Conservation (phyloP, 495 filamentous ascomycete genomes). For the Aspergillus cavernicola region DNA sequence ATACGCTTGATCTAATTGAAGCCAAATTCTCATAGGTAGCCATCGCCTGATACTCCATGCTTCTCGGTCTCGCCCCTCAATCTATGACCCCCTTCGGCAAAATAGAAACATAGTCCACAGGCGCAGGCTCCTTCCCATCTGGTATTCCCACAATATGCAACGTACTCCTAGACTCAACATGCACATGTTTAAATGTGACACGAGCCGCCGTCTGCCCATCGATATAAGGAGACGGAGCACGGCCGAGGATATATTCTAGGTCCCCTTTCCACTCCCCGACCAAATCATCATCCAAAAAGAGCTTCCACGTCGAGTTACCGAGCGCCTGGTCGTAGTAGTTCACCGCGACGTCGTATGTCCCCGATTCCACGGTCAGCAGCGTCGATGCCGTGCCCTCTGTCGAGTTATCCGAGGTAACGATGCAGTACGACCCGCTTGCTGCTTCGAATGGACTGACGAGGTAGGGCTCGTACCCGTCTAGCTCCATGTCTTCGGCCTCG, state of each 20-base stretch:
- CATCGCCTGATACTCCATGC: too few species aligned
- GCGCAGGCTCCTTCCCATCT: slow-evolving; percentile 57
- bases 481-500: slow-evolving; percentile 60
- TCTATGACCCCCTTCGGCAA: slow-evolving; percentile 57
- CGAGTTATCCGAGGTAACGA: slow-evolving; percentile 46
- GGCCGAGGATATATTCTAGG: slow-evolving; percentile 35
- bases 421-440: slow-evolving; percentile 46
- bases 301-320: slow-evolving; percentile 50
- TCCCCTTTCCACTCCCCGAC: slow-evolving; percentile 58
- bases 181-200: slow-evolving; percentile 52
- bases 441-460: slow-evolving; percentile 38
- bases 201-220: slow-evolving; percentile 63
- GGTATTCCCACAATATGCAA: slow-evolving; percentile 57
- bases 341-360: slow-evolving; percentile 59
- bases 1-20: too few species aligned
- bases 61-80: too few species aligned
- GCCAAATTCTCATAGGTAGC: too few species aligned
- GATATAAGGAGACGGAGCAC: slow-evolving; percentile 47
- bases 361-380: slow-evolving; percentile 43
- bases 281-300: slow-evolving; percentile 48
- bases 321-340: slow-evolving; percentile 62
- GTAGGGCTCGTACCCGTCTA: slow-evolving; percentile 47
- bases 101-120: slow-evolving; percentile 64
- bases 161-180: slow-evolving; percentile 49
- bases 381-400: slow-evolving; percentile 48